These are phyloP conservation scores for Yamadazyma paraphyllophila DNA, from an alignment of 805 yeast species.

Conservation along the genomic window DNA sequence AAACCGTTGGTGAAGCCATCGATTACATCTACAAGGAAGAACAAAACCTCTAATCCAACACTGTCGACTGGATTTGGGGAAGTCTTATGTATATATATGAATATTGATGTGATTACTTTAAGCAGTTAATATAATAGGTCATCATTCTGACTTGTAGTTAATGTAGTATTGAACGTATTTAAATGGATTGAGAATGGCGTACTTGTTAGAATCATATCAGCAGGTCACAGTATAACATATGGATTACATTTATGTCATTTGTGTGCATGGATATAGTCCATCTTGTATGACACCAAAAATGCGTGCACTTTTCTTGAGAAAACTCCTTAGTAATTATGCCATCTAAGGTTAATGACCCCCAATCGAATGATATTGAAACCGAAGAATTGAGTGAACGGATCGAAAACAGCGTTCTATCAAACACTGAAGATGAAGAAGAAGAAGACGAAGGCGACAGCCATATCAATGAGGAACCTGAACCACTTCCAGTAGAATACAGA, in stretches of 20 bases:
- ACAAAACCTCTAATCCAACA: conserved; percentile 21
- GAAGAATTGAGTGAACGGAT: conserved; percentile 11
- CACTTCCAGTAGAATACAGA: conserved; percentile 41
- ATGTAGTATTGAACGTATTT: not conserved
- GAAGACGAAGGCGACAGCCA: conserved; percentile 26
- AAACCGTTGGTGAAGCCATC: conserved; percentile 90
- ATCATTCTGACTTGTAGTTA: not conserved
- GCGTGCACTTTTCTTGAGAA: not conserved
- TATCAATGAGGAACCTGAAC: conserved; percentile 21
- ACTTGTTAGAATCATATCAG: no score
- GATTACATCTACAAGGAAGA: conserved; percentile 76
- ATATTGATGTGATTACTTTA: conserved; percentile 4
- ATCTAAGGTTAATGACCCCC: not conserved
- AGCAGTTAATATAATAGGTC: conserved; percentile 1
- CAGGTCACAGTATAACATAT: not conserved
- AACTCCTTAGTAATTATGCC: not conserved
- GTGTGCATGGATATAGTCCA: no score
- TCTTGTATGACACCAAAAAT: not conserved
- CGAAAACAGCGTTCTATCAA: conserved; percentile 5
- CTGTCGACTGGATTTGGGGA: not conserved
- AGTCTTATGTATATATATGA: conserved; percentile 7
- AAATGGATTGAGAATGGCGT: no score
- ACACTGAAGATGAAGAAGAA: conserved; percentile 16
- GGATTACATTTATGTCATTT: not conserved
- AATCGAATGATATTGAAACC: not conserved